Base-by-base conservation (phyloP, 83 land plant species). In the Thuja plicata region DNA sequence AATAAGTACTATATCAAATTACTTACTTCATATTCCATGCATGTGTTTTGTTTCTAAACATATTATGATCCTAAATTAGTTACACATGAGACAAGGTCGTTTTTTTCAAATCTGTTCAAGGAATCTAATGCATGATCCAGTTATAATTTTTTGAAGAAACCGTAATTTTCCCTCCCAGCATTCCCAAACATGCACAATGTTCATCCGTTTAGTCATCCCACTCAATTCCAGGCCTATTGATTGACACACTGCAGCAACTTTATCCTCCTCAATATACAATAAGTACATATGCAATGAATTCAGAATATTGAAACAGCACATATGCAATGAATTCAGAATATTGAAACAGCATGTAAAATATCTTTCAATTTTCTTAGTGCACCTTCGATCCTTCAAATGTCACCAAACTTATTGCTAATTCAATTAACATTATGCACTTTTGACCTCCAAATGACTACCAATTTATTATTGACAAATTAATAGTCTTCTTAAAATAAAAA, bases 401-500 rank as follows among this genome's bases (percentile, higher is more conserved):
- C 55, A 52, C 16, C 16, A 13, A 52, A 52, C 16, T 52, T 52
- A 52, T 52, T 52, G 55, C 55, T 17, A 52, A 52, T 52, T 73
- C n/a, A 73, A 2, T n/a, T n/a, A 9, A 35, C 77, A 30, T 73
- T 73, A 30, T 73, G 77, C 35, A 73, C 7, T n/a, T 27, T n/a
- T 73, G 76, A 73, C n/a, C 77, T 73, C n/a, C 77, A 73, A 73
- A 32, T 73, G 77, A 73, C 77, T 30, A 73, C 77, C 77, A 73
- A n/a, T 9, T 73, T 73, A 73, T 73, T 73, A n/a, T 2, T 10
- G 8, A 30, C 13, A 8, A 27, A 73, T 30, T 30, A 2, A 73
- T n/a, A 30, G 35, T 7, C 9, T 30, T 73, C 34, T 30, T 8
- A 70, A 5, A 70, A 24, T 27, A 0, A 73, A 8, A 6, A 30